Percentiles rank a stretch among this genome's conserved stretches.
phyloP scores from a whole-genome alignment of 2,329 filamentous ascomycete genomes.

The Chaetomiaceae sp. region DNA sequence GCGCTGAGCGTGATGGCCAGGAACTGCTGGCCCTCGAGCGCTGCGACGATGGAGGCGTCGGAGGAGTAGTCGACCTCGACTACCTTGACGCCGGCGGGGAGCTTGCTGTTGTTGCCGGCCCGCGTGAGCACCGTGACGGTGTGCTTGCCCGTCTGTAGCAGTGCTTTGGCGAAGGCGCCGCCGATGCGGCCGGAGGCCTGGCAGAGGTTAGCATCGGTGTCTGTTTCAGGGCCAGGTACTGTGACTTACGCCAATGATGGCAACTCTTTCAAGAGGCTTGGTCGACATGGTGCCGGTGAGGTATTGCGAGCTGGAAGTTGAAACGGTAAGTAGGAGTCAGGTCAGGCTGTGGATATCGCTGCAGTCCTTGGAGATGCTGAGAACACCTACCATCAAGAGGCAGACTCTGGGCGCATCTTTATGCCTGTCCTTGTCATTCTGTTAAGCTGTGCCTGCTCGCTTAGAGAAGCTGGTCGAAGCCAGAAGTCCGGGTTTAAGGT shows the following conservation, averaged over 20 bases:
- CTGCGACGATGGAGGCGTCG: slow-evolving; percentile 10
- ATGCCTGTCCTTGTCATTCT: too few species aligned
- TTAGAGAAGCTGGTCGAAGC: too few species aligned
- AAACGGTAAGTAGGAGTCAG: background rate
- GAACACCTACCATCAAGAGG: too few species aligned
- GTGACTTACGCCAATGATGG: slow-evolving; percentile 12
- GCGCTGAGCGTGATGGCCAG: slow-evolving; percentile 47
- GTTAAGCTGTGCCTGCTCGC: too few species aligned
- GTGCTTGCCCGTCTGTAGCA: slow-evolving; percentile 12
- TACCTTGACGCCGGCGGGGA: slow-evolving; percentile 13
- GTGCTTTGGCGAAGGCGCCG: slow-evolving; percentile 3
- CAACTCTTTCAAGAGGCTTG: too few species aligned
- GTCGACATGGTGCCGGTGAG: background rate
- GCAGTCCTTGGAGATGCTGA: too few species aligned
- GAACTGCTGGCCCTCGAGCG: slow-evolving; percentile 28
- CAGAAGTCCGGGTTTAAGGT: too few species aligned
- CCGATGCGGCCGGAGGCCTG: slow-evolving; percentile 13
- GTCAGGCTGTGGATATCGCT: too few species aligned
- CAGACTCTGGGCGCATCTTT: too few species aligned
- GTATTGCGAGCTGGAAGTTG: background rate
- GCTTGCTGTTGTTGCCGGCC: slow-evolving; percentile 5
- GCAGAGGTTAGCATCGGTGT: background rate
- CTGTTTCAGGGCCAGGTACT: too few species aligned
- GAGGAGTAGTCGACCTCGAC: slow-evolving; percentile 16
- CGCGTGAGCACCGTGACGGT: slow-evolving; percentile 19